These are phyloP conservation scores for Hyaloscypha hepaticicola DNA, from an alignment of 495 filamentous ascomycete genomes.

Conservation along the genomic window DNA sequence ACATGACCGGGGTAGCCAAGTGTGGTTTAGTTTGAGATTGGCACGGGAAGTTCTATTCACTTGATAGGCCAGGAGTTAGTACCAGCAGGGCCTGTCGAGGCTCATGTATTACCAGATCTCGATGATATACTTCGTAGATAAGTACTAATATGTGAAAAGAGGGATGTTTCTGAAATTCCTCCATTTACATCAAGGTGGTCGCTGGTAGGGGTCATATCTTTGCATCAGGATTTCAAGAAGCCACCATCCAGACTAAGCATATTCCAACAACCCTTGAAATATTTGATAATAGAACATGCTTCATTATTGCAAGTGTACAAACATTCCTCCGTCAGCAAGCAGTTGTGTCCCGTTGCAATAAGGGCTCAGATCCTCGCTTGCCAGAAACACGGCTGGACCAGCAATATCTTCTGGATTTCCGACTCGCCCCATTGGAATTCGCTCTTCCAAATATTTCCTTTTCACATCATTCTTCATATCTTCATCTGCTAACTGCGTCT, in stretches of 20 bases:
- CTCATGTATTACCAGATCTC: too few relatives aligned
- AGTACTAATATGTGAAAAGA: background rate
- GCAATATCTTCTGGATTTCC: constrained; percentile 68
- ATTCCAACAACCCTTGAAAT: background rate
- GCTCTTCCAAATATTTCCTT: constrained; percentile 75
- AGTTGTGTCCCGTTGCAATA: constrained; percentile 86
- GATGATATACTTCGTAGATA: background rate
- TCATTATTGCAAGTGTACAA: constrained; percentile 53
- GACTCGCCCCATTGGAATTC: constrained; percentile 76
- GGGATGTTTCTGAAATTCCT: background rate
- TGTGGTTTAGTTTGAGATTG: background rate
- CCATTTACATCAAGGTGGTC: background rate
- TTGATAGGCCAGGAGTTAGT: background rate
- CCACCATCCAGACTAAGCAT: background rate
- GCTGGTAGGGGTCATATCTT: background rate
- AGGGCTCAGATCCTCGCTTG: constrained; percentile 69
- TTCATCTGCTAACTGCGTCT: constrained; percentile 81
- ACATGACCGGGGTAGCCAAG: background rate
- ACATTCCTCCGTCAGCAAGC: constrained; percentile 77
- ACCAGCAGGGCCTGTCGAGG: background rate
- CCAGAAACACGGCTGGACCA: constrained; percentile 86
- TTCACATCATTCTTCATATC: constrained; percentile 71
- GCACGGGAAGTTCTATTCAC: background rate
- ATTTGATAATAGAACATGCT: background rate
- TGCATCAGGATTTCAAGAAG: background rate